phyloP scores from a whole-genome alignment of 2,329 filamentous ascomycete genomes.

The Aureobasidium sp. region DNA sequence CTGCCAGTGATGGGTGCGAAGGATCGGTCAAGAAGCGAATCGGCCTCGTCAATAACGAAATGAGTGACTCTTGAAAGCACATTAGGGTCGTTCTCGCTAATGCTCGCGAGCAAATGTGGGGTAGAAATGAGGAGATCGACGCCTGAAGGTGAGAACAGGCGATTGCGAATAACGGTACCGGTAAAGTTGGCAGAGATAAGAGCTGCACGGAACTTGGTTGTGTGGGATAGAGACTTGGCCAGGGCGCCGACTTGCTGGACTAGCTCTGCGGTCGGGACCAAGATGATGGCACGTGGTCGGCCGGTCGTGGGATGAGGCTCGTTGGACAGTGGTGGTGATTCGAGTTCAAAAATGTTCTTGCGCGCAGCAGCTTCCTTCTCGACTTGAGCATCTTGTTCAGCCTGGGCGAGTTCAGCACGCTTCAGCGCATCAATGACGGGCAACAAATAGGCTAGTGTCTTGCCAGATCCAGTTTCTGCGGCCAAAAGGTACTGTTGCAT shows the following conservation, averaged over 20 bases:
- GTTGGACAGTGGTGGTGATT: conserved; percentile 50
- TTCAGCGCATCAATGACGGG: conserved; percentile 84
- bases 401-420: conserved; percentile 48
- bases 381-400: conserved; percentile 39
- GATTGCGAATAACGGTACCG: conserved; percentile 72
- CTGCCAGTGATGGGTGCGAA: conserved; percentile 77
- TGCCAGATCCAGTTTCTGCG: conserved; percentile 94
- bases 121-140: conserved; percentile 84
- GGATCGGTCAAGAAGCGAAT: conserved; percentile 88
- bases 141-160: conserved; percentile 71
- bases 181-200: conserved; percentile 72
- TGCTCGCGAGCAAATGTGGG: conserved; percentile 80
- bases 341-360: conserved; percentile 53
- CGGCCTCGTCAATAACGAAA: conserved; percentile 88
- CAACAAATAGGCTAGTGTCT: conserved; percentile 87
- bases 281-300: conserved; percentile 73
- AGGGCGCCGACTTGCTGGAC: conserved; percentile 79
- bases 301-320: conserved; percentile 68
- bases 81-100: conserved; percentile 83
- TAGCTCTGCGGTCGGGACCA: conserved; percentile 88
- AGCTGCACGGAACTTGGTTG: conserved; percentile 77
- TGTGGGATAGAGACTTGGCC: conserved; percentile 76
- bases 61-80: conserved; percentile 87
- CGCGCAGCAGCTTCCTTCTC: conserved; percentile 36
- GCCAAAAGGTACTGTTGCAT: conserved; percentile 72